Percentiles rank a stretch among this genome's conserved stretches.
Conservation (phyloP, 176 grass and related monocot genomes). For the Typha latifolia region DNA sequence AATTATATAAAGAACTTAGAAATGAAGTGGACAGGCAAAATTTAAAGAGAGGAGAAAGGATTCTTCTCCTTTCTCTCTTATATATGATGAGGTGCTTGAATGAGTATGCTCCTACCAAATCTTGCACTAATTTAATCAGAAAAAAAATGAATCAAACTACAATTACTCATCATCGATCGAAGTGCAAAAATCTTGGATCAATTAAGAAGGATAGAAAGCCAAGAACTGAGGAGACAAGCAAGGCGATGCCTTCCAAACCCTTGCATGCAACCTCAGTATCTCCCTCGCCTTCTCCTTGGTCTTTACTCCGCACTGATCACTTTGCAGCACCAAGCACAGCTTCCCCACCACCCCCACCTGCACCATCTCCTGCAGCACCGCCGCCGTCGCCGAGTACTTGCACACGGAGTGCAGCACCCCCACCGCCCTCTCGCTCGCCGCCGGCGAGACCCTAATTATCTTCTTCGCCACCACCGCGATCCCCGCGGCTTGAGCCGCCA, state of each 20-base stretch:
- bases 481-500: slow-evolving; percentile 53
- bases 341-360: slow-evolving; percentile 54
- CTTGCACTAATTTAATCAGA: no score
- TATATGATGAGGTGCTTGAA: no score
- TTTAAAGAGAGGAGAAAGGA: no score
- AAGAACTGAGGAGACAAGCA: slow-evolving; percentile 46
- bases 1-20: no score
- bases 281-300: slow-evolving; percentile 68
- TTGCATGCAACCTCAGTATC: slow-evolving; percentile 69
- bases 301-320: slow-evolving; percentile 35
- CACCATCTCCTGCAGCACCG: slow-evolving; percentile 79
- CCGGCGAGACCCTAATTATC: slow-evolving; percentile 46
- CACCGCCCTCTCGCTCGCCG: slow-evolving; percentile 67
- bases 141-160: no score
- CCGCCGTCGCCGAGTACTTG: slow-evolving; percentile 39
- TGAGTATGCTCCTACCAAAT: no score
- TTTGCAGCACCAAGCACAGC: slow-evolving; percentile 46
- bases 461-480: slow-evolving; percentile 66
- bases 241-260: slow-evolving; percentile 54
- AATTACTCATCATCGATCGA: no score
- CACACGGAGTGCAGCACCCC: slow-evolving; percentile 51
- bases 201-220: slow-evolving; percentile 29
- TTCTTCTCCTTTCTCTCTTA: no score
- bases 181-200: no score
- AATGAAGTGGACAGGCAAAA: no score